Evolutionary conservation across 2,329 filamentous ascomycete genomes (phyloP).

Genomic region (Penicillium freii): DNA sequence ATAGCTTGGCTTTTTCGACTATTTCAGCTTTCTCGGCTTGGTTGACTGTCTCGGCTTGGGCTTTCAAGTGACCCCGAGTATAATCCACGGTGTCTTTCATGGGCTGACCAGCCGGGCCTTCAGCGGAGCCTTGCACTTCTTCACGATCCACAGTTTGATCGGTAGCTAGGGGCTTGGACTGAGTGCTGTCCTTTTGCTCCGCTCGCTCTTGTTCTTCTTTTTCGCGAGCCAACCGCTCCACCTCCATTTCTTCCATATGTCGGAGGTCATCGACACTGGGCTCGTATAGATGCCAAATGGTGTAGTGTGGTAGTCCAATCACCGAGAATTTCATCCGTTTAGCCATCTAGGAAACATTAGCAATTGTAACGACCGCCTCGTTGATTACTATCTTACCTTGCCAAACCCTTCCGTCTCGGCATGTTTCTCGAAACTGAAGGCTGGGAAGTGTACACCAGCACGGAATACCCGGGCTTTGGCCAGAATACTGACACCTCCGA

Average conservation of each 20-base stretch:
- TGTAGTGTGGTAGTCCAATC: constrained; percentile 93
- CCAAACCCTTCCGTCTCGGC: constrained; percentile 98
- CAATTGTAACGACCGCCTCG: not conserved
- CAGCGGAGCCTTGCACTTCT: constrained; percentile 20
- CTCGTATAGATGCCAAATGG: constrained; percentile 99
- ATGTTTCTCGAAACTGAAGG: constrained; percentile 98
- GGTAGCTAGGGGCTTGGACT: constrained; percentile 51
- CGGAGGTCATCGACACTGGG: constrained; percentile 96
- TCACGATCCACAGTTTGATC: constrained; percentile 11
- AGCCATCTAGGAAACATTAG: constrained; percentile 69
- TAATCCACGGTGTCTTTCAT: constrained; percentile 16
- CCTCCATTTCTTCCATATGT: constrained; percentile 99
- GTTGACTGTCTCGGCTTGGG: not conserved
- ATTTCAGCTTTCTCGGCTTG: not conserved
- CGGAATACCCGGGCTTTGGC: constrained; percentile 96
- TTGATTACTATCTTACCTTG: constrained; percentile 64
- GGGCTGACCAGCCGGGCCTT: constrained; percentile 24
- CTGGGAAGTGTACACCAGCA: constrained; percentile 92
- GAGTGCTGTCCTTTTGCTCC: constrained; percentile 72
- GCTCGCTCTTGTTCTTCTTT: constrained; percentile 72
- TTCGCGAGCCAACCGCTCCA: constrained; percentile 75
- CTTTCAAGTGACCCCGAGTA: constrained; percentile 1
- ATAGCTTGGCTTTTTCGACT: not conserved
- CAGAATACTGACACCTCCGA: constrained; percentile 94
- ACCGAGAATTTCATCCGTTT: constrained; percentile 95